phyloP scores from a whole-genome alignment of 1,284 basidiomycete species.

The Microbotryum lychnidis-dioicae region DNA sequence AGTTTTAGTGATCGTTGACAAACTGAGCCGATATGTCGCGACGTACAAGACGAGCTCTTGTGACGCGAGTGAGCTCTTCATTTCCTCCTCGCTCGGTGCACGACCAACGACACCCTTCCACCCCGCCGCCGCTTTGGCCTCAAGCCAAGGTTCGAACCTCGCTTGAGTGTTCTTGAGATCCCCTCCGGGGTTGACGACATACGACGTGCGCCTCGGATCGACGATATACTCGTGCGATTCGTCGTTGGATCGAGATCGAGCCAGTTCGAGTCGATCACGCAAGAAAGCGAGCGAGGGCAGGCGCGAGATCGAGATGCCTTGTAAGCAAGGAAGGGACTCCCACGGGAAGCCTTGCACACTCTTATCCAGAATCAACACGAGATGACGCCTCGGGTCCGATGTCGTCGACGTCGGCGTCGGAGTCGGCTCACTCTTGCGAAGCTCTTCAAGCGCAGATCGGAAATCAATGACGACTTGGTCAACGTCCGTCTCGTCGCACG shows the following conservation, averaged over 20 bases:
- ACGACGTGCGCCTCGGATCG: slow-evolving; percentile 64
- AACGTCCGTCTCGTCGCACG: slow-evolving; percentile 85
- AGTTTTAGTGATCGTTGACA: background rate
- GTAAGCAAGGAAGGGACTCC: slow-evolving; percentile 85
- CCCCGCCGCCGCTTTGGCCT: slow-evolving; percentile 47
- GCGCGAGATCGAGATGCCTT: slow-evolving; percentile 77
- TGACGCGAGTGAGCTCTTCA: slow-evolving; percentile 58
- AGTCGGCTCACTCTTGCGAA: slow-evolving; percentile 44
- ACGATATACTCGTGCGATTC: slow-evolving; percentile 46
- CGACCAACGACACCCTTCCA: slow-evolving; percentile 79
- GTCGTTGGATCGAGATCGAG: background rate
- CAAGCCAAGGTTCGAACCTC: slow-evolving; percentile 69
- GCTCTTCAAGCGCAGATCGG: slow-evolving; percentile 40
- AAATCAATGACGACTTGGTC: slow-evolving; percentile 67
- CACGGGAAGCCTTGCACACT: slow-evolving; percentile 84
- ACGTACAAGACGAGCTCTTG: slow-evolving; percentile 79
- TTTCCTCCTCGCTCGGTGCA: slow-evolving; percentile 69
- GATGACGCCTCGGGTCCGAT: slow-evolving; percentile 4
- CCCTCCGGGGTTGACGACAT: slow-evolving; percentile 83
- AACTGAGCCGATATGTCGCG: background rate
- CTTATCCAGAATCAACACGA: slow-evolving; percentile 86
- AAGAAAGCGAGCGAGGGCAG: slow-evolving; percentile 85
- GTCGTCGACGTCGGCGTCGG: background rate
- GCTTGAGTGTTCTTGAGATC: slow-evolving; percentile 78
- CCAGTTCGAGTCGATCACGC: slow-evolving; percentile 65